These are phyloP conservation scores for Pythium volutum DNA, from an alignment of 352 stramenopile genomes.

Conservation along the genomic window DNA sequence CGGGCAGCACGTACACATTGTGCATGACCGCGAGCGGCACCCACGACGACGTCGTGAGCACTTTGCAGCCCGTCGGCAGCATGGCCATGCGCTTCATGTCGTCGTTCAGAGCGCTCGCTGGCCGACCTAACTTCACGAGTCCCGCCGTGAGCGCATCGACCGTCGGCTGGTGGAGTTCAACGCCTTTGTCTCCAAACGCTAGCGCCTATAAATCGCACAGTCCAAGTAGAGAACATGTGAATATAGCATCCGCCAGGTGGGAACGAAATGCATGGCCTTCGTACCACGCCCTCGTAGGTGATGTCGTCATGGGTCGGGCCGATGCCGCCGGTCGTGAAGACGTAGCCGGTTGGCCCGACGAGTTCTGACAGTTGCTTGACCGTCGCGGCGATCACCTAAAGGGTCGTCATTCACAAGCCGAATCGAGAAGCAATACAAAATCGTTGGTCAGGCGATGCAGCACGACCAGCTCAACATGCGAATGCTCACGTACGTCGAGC, in stretches of 20 bases:
- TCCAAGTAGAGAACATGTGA: background rate
- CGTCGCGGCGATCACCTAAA: slow-evolving; percentile 62
- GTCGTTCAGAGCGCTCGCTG: slow-evolving; percentile 45
- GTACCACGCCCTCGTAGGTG: slow-evolving; percentile 83
- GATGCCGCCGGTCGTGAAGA: slow-evolving; percentile 84
- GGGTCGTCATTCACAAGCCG: background rate
- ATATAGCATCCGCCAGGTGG: background rate
- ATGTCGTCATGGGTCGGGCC: slow-evolving; percentile 87
- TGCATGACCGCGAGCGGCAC: slow-evolving; percentile 62
- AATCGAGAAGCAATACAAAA: too few relatives aligned
- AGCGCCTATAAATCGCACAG: slow-evolving; percentile 4
- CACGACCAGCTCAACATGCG: background rate
- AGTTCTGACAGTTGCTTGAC: slow-evolving; percentile 74
- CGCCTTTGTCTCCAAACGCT: slow-evolving; percentile 53
- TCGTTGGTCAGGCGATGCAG: background rate
- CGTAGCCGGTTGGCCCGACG: slow-evolving; percentile 70
- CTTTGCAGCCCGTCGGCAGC: slow-evolving; percentile 57
- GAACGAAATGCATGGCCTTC: background rate
- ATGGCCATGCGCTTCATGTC: slow-evolving; percentile 78
- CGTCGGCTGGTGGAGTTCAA: slow-evolving; percentile 68
- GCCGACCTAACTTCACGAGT: slow-evolving; percentile 29
- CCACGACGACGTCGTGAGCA: slow-evolving; percentile 56
- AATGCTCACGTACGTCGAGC: slow-evolving; percentile 40
- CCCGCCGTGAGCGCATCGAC: slow-evolving; percentile 40
- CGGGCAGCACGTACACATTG: slow-evolving; percentile 84